phyloP scores from a whole-genome alignment of 768 basidiomycete genomes.

The Cantharellus anzutake region DNA sequence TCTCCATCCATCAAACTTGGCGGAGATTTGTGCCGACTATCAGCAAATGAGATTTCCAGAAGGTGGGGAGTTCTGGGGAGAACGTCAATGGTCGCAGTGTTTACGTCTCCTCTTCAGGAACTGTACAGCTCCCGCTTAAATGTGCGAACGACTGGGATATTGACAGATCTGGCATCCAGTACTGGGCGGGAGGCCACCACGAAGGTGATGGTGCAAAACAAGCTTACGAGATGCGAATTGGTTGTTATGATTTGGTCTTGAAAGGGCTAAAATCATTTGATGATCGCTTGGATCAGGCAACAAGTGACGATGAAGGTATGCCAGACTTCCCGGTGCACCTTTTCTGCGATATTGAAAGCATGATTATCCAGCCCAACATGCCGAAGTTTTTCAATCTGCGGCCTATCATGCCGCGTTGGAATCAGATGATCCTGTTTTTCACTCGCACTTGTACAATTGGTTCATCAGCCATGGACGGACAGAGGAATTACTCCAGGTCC shows the following conservation, averaged over 20 bases:
- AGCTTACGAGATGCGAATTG: slow-evolving; percentile 39
- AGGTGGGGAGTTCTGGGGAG: slow-evolving; percentile 27
- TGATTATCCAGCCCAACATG: slow-evolving; percentile 23
- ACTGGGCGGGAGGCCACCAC: slow-evolving; percentile 47
- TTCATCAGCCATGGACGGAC: slow-evolving; percentile 58
- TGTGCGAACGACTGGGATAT: slow-evolving; percentile 68
- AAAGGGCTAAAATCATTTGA: slow-evolving; percentile 71
- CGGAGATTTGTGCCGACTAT: slow-evolving; percentile 80
- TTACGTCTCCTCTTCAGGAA: slow-evolving; percentile 28
- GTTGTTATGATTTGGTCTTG: slow-evolving; percentile 69
- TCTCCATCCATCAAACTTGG: slow-evolving; percentile 63
- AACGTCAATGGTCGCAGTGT: background rate
- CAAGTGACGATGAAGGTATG: slow-evolving; percentile 11
- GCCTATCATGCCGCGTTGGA: slow-evolving; percentile 77
- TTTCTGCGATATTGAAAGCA: background rate
- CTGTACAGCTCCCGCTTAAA: slow-evolving; percentile 64
- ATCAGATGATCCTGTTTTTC: slow-evolving; percentile 82
- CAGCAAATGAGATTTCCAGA: slow-evolving; percentile 65
- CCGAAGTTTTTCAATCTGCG: slow-evolving; percentile 56
- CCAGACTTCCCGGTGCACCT: background rate
- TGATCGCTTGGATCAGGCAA: slow-evolving; percentile 28
- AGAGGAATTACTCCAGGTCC: slow-evolving; percentile 78
- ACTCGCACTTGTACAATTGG: slow-evolving; percentile 91
- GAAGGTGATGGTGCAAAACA: slow-evolving; percentile 38
- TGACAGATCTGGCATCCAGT: slow-evolving; percentile 41